Base-by-base conservation (phyloP, 2,329 filamentous ascomycete species). In the Xylariomycetidae sp. region DNA sequence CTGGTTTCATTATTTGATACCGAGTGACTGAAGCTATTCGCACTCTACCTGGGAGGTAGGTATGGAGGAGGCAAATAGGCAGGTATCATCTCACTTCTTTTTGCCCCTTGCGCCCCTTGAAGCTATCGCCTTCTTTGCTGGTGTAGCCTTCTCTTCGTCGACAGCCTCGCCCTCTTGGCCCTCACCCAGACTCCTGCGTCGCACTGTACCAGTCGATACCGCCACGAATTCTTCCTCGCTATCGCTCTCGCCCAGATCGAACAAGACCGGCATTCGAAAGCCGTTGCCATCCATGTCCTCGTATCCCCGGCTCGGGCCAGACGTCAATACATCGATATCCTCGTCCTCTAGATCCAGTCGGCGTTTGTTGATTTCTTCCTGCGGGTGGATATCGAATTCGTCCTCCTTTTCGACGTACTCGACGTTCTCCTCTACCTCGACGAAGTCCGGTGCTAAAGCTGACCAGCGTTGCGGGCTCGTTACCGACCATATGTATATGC, bases 391-490 rank as follows among this genome's bases (percentile, higher is more conserved):
- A 58, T 98, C 93, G 50, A 98, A 98, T 56, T 98, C 92, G 56
- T 98, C 92, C 61, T 98, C 92, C 35, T 78, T 76, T 59, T 98
- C 92, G 25, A 93, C 77, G 56, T 98, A 98, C 57, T 96, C 87
- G 15, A 95, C 88, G 49, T 98, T 98, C 61, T 98, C 92, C 61
- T 98, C 92, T 10, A 98, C 88, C 60, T 98, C 92, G 25, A 82
- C 85, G 59, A 98, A 98, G 60, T 98, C 93, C 0, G 92, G 92
- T 5, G 93, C 93, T 19, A 98, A 72, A 2, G 92, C 90, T 12
- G 89, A 95, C 93, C 92, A 98, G 50, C 92, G 85, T 56, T 98
- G 93, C 8, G 92, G 90, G 34, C 86, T 92, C 25, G 90, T 80
- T 35, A 95, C 92, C 5, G 87, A 90, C 92, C 92, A 98, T 20